Evolutionary conservation across 352 stramenopile genomes (phyloP).

Genomic region (Phytophthora hibernalis): DNA sequence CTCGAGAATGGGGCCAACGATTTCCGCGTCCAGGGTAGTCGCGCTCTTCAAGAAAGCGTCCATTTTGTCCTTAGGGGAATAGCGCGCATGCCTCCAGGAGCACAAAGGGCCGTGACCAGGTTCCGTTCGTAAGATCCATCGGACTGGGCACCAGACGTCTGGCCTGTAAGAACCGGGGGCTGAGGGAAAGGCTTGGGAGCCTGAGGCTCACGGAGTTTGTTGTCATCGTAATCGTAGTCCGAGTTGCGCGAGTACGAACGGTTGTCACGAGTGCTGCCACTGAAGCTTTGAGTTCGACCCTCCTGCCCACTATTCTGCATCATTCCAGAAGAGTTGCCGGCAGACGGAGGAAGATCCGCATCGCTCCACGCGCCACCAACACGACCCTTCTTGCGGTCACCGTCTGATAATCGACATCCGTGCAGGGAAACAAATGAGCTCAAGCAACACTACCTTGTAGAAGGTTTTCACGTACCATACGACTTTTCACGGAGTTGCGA

Average conservation of each 20-base stretch:
- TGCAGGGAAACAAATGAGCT: slow-evolving; percentile 3
- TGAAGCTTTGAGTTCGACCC: slow-evolving; percentile 57
- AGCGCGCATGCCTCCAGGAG: slow-evolving; percentile 94
- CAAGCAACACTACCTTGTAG: not conserved
- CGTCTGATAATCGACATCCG: slow-evolving; percentile 44
- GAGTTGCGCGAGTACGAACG: slow-evolving; percentile 49
- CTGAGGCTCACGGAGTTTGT: slow-evolving; percentile 42
- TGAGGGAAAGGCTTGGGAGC: slow-evolving; percentile 32
- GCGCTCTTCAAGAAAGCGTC: slow-evolving; percentile 92
- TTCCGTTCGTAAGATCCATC: slow-evolving; percentile 94
- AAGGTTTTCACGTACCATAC: slow-evolving; percentile 55
- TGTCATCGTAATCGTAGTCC: slow-evolving; percentile 70
- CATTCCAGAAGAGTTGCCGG: slow-evolving; percentile 35
- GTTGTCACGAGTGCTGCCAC: slow-evolving; percentile 42
- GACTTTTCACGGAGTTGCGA: slow-evolving; percentile 79
- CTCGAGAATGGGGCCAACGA: slow-evolving; percentile 94
- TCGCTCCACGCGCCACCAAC: slow-evolving; percentile 76
- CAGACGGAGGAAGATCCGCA: slow-evolving; percentile 30
- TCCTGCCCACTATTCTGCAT: slow-evolving; percentile 43
- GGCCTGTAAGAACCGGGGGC: slow-evolving; percentile 47
- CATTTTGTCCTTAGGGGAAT: slow-evolving; percentile 95
- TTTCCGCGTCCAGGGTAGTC: slow-evolving; percentile 92
- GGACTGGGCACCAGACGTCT: slow-evolving; percentile 79
- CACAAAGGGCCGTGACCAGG: slow-evolving; percentile 92
- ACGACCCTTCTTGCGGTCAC: slow-evolving; percentile 85